Percentiles rank a stretch among this genome's conserved stretches.
Conservation (phyloP, 1,284 basidiomycete species). For the Ustilago vetiveriae region DNA sequence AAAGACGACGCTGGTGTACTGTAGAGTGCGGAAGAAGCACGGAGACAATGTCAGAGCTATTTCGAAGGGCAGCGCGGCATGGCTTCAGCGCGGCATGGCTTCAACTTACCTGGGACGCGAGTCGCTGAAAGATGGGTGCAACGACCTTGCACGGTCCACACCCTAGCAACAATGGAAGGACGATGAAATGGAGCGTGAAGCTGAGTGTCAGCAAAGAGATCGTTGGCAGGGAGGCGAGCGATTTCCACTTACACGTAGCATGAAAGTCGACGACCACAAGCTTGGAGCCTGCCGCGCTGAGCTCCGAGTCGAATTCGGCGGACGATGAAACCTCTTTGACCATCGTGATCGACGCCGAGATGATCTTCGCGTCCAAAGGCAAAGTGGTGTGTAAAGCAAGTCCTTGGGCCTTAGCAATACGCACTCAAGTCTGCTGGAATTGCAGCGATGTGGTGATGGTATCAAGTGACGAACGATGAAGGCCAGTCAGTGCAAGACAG, state of each 20-base stretch:
- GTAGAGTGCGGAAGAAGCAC: background rate
- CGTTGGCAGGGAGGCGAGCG: background rate
- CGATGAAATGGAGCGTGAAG: background rate
- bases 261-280: constrained; percentile 53
- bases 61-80: too few relatives aligned
- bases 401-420: background rate
- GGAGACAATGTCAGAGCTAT: too few relatives aligned
- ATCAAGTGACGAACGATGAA: background rate
- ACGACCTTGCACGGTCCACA: constrained; percentile 50
- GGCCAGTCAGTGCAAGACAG: background rate
- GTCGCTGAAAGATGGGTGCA: constrained; percentile 36
- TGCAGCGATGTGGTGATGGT: background rate
- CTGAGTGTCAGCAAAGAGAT: background rate
- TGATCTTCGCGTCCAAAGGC: background rate
- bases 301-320: constrained; percentile 42
- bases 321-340: constrained; percentile 43
- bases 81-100: too few relatives aligned
- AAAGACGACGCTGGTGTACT: constrained; percentile 45
- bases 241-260: constrained; percentile 42
- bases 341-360: constrained; percentile 26
- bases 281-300: constrained; percentile 38
- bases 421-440: background rate
- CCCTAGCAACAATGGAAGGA: constrained; percentile 14
- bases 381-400: background rate
- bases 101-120: constrained; percentile 35